Evolutionary conservation across 2,329 filamentous ascomycete species (phyloP), one percentile per base, ranked within the genome.

Genomic region (Fusarium tuaranense): DNA sequence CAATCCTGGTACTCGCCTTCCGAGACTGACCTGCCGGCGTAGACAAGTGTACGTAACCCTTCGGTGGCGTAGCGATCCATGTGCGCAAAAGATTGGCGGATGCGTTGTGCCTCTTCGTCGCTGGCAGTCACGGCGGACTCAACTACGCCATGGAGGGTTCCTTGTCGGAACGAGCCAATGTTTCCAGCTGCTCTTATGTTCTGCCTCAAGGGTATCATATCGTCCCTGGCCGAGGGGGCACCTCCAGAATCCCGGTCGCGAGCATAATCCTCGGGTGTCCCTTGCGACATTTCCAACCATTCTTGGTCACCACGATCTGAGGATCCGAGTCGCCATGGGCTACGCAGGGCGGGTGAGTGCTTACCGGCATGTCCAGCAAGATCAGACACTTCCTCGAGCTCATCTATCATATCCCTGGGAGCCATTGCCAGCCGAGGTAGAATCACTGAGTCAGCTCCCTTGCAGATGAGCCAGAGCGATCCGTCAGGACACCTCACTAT

Each of bases 371-470:
- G 2, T 1, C 38, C 18, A n/a, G 38, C 16, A 16, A 39, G 38
- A 18, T 16, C 16, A 39, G 38, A 39, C 2, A n/a, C 16, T n/a
- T 39, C 16, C 14, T 39, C 38, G 6, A 39, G 38, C 7, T 39
- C 38, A 39, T 39, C 38, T 16, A 39, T 18, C 38, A 39, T 39
- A 7, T 39, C 38, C 38, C 14, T 39, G 38, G 38, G 38, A 39
- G 38, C 38, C 38, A 9, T 39, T 39, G 27, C 14, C 8, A 98
- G 86, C 4, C 94, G 89, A 39, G 93, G 92, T 79, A 96, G 89
- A 65, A 98, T 89, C 9, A 91, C 90, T 0, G 93, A 95, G 81
- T 98, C 95, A 4, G 95, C 95, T 7, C 95, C 95, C 82, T 98
- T 98, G 84, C 93, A 96, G 73, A 97, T 91, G 4, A 98, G 85